Evolutionary conservation across 148 eudicot species (phyloP).

Genomic region (Polygonum maritimum): DNA sequence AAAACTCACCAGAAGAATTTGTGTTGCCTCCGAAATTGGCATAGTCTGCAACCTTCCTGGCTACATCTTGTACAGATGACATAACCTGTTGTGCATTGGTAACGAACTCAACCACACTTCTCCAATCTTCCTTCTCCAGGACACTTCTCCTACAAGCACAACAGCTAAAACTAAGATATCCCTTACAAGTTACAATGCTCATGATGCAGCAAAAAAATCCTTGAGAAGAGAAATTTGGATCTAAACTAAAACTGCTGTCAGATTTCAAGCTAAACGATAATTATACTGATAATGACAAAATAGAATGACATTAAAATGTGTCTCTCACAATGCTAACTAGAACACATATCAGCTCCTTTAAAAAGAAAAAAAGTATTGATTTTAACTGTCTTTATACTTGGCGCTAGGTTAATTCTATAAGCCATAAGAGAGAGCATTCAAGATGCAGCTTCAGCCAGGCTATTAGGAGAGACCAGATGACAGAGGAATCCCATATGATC

Average conservation of each 20-base stretch:
- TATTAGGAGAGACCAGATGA: not conserved
- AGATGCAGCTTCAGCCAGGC: not conserved
- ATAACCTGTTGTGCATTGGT: conserved; percentile 83
- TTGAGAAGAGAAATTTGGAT: not conserved
- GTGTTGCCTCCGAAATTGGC: conserved; percentile 52
- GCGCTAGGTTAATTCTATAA: not conserved
- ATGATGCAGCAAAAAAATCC: not conserved
- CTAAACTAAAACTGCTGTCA: not conserved
- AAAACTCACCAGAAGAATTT: conserved; percentile 38
- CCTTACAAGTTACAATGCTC: not conserved
- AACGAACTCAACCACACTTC: conserved; percentile 55
- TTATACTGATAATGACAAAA: not conserved
- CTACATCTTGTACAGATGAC: conserved; percentile 82
- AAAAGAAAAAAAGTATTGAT: not conserved
- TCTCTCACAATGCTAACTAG: not conserved
- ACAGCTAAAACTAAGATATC: not conserved
- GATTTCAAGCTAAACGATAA: not conserved
- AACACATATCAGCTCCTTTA: not conserved
- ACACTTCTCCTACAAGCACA: conserved; percentile 42
- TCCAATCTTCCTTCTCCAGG: conserved; percentile 79
- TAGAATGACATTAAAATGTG: not conserved
- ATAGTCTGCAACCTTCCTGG: conserved; percentile 80
- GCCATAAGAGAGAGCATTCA: not conserved
- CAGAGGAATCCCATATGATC: not conserved
- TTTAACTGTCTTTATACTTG: not conserved